Conservation (phyloP, 2,329 filamentous ascomycete species). For the Sclerotinia subarctica region DNA sequence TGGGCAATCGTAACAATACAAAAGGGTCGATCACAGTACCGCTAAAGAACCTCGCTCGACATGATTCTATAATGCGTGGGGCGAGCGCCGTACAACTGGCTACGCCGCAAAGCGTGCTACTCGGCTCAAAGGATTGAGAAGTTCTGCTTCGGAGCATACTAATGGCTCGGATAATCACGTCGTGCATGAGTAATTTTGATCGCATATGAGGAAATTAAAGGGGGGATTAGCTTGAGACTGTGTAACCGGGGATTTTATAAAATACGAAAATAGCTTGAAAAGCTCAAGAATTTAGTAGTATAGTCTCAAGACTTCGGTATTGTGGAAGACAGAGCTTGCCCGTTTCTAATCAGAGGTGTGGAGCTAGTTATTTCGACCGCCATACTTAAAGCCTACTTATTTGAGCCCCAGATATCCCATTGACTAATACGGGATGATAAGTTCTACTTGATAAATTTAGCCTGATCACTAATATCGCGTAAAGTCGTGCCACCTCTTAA, state of each 20-base stretch:
- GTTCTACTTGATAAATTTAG: no score
- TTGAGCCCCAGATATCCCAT: not conserved
- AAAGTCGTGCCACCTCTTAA: not conserved
- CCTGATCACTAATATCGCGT: not conserved
- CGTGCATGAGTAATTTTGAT: not conserved
- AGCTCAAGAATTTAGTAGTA: not conserved
- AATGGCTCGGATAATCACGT: not conserved
- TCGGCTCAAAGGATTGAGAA: not conserved
- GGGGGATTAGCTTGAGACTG: constrained; percentile 2
- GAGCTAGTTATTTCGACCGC: no score
- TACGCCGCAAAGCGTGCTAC: not conserved
- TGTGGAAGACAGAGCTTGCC: not conserved
- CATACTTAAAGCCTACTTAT: no score
- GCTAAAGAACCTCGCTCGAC: not conserved
- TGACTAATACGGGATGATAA: not conserved
- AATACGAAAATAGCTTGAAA: not conserved
- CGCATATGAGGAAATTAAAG: not conserved
- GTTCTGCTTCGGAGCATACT: no score
- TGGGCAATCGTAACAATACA: not conserved
- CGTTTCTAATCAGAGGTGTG: not conserved
- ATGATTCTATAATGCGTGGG: not conserved
- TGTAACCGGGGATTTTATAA: not conserved
- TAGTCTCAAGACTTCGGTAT: not conserved
- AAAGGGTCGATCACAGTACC: not conserved
- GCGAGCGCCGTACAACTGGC: not conserved